Evolutionary conservation across 23 red algal genomes (phyloP), one percentile per base, ranked within the genome.

Genomic region (Pyropia haitanensis): DNA sequence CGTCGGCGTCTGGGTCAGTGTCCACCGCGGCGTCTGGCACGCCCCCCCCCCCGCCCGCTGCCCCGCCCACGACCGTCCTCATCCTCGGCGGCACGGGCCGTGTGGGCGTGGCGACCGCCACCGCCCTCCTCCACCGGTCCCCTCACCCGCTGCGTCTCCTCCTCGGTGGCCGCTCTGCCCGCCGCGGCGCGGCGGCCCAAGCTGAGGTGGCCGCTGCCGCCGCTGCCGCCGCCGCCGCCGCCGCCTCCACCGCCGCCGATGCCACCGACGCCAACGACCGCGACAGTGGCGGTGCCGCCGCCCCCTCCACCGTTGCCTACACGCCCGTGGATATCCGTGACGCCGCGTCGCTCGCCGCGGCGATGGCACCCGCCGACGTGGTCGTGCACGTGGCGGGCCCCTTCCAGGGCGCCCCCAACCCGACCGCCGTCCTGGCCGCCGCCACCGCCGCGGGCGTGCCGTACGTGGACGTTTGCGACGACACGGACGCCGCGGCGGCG

Each of bases 381-480:
- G 81, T 95, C 0, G 5, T 95, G 5, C 89, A 95, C 34, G 77
- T 80, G 4, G 89, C 89, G 20, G 89, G 89, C 15, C 89, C 89
- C 20, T 95, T 95, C 69, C 89, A 95, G 64, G 31, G 74, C 17
- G 23, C 54, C 18, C 61, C 49, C 14, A n/a, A 58, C 25, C 71
- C 60, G 32, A 61, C 48, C 17, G 32, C 26, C 26, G 73, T 95
- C 12, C 77, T 95, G 2, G 30, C 29, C 17, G 89, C 80, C 6
- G 81, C 80, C 15, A 65, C 76, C 58, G 76, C 30, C 5, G 77
- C 87, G 6, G 70, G 70, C 5, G 76, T 81, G 21, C 48, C 48
- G 44, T 88, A 95, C 51, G 51, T 83, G 34, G 89, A 95, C 49
- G 75, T 95, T 15, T 85, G 80, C 74, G 89, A 95, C 56, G 89